Percentiles rank a stretch among this genome's conserved stretches.
These are phyloP conservation scores for Neurospora sp. DNA, from an alignment of 2,329 filamentous ascomycete genomes.

Conservation along the genomic window DNA sequence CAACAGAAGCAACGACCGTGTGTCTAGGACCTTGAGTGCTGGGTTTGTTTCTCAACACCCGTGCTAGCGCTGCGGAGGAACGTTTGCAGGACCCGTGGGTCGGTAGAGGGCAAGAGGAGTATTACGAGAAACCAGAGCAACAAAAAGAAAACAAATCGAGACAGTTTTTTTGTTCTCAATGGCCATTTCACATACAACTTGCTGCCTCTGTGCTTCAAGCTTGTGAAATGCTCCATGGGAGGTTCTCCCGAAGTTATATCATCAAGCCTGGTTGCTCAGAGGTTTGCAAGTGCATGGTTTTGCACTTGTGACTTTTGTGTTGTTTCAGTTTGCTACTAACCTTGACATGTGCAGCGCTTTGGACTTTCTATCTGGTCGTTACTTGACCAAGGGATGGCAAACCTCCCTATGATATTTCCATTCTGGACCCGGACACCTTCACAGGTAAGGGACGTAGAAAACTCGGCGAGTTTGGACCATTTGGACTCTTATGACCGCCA, in stretches of 20 bases:
- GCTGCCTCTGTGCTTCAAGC: slow-evolving; percentile 22
- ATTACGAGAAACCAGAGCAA: not conserved
- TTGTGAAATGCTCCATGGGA: slow-evolving; percentile 69
- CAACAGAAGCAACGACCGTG: not conserved
- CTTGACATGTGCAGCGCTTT: not conserved
- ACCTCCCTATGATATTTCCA: not conserved
- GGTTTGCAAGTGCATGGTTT: slow-evolving; percentile 5
- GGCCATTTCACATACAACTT: slow-evolving; percentile 56
- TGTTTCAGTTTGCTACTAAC: not conserved
- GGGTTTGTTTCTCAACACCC: not conserved
- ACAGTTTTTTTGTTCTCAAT: slow-evolving; percentile 47
- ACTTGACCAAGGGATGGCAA: not conserved
- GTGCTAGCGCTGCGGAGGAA: not conserved
- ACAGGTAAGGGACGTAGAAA: slow-evolving; percentile 8
- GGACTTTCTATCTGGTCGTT: not conserved
- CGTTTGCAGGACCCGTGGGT: not conserved
- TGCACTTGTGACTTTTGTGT: not conserved
- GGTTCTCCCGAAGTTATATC: slow-evolving; percentile 56
- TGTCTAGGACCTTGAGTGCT: not conserved
- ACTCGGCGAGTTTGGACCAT: not conserved
- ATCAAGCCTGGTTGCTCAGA: slow-evolving; percentile 10
- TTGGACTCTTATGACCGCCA: slow-evolving; percentile 43
- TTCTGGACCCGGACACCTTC: not conserved
- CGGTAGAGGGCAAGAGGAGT: not conserved
- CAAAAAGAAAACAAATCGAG: slow-evolving; percentile 24